Percentiles rank a stretch among this genome's conserved stretches.
phyloP scores from a whole-genome alignment of 1,284 basidiomycete species.

The Anthracocystis setariae region DNA sequence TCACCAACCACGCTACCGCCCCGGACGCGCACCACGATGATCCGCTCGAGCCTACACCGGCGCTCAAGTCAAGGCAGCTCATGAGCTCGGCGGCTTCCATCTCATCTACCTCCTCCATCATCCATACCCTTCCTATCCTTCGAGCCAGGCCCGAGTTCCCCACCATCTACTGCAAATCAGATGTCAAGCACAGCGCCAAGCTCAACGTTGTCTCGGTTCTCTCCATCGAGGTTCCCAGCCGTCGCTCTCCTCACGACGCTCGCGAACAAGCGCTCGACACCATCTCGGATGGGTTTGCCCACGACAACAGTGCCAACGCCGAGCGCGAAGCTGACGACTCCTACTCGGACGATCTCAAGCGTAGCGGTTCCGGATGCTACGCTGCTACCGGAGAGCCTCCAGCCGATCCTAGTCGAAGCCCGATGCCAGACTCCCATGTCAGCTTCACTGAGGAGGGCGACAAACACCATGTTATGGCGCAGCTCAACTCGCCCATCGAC shows the following conservation, averaged over 20 bases:
- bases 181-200: slow-evolving; percentile 70
- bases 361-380: slow-evolving; percentile 27
- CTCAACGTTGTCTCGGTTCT: slow-evolving; percentile 86
- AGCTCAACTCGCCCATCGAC: slow-evolving; percentile 28
- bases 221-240: slow-evolving; percentile 83
- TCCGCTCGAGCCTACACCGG: slow-evolving; percentile 19
- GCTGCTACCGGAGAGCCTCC: neutral
- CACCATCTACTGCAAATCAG: slow-evolving; percentile 76
- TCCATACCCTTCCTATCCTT: slow-evolving; percentile 74
- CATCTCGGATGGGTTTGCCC: slow-evolving; percentile 40
- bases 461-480: slow-evolving; percentile 33
- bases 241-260: slow-evolving; percentile 73
- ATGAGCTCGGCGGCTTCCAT: slow-evolving; percentile 39
- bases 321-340: slow-evolving; percentile 36
- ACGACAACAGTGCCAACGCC: slow-evolving; percentile 15
- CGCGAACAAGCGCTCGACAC: slow-evolving; percentile 51
- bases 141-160: slow-evolving; percentile 88
- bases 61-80: slow-evolving; percentile 4
- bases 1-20: slow-evolving; percentile 11
- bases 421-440: slow-evolving; percentile 27
- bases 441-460: slow-evolving; percentile 36
- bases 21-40: slow-evolving; percentile 44
- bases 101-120: slow-evolving; percentile 32
- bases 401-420: slow-evolving; percentile 15
- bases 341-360: slow-evolving; percentile 58